Percentiles rank a stretch among this genome's conserved stretches.
These are phyloP conservation scores for Lichtheimia corymbifera DNA, from an alignment of 371 early-diverging fungal genomes.

Conservation along the genomic window DNA sequence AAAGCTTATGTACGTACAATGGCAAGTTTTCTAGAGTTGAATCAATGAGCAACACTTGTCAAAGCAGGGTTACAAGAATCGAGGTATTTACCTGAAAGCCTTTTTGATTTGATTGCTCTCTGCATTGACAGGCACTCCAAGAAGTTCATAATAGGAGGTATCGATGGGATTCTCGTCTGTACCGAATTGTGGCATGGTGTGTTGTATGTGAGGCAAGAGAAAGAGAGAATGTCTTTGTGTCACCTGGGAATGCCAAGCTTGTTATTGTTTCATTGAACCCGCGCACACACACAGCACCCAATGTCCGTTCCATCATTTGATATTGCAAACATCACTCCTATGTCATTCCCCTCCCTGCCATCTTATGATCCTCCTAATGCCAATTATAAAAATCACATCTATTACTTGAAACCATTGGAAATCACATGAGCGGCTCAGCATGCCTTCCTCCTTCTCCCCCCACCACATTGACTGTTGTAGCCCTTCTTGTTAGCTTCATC, in stretches of 20 bases:
- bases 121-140: conserved; percentile 81
- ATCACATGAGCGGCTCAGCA: too few species aligned
- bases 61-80: conserved; percentile 50
- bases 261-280: background rate
- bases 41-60: background rate
- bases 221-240: conserved; percentile 7
- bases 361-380: too few species aligned
- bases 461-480: too few species aligned
- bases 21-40: conserved; percentile 39
- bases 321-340: background rate
- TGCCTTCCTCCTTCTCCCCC: too few species aligned
- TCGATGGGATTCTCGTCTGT: conserved; percentile 77
- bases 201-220: background rate
- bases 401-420: too few species aligned
- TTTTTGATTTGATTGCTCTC: conserved; percentile 90
- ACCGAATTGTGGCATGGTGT: conserved; percentile 43
- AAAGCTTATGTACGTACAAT: conserved; percentile 29
- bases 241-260: conserved; percentile 2
- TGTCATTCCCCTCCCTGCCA: background rate
- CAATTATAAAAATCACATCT: too few species aligned
- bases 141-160: conserved; percentile 84
- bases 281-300: background rate
- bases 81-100: conserved; percentile 73
- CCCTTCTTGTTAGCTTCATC: too few species aligned
- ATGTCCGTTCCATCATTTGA: background rate